These are phyloP conservation scores for Aspergillus steynii DNA, from an alignment of 495 filamentous ascomycete genomes.

Conservation along the genomic window DNA sequence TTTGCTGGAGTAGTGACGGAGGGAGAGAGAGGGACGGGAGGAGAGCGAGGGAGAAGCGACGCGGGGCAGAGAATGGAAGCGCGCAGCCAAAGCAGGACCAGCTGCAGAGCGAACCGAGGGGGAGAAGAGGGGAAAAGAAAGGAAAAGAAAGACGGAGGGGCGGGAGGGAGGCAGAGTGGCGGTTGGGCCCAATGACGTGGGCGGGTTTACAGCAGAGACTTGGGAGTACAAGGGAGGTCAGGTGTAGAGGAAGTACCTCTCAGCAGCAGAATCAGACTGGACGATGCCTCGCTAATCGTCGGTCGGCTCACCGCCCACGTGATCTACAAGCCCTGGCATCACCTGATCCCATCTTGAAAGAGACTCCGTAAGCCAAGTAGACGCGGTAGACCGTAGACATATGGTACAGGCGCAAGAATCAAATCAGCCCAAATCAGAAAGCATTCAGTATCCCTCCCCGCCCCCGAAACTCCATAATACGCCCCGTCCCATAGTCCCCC, in stretches of 20 bases:
- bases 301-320: slow-evolving; percentile 23
- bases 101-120: slow-evolving; percentile 45
- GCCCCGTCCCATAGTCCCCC: too few relatives aligned
- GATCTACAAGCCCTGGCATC: slow-evolving; percentile 12
- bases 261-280: too few relatives aligned
- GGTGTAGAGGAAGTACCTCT: background rate
- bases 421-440: background rate
- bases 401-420: background rate
- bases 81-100: slow-evolving; percentile 47
- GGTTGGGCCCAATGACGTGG: slow-evolving; percentile 27
- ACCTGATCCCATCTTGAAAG: background rate
- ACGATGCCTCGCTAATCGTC: slow-evolving; percentile 3
- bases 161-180: slow-evolving; percentile 41
- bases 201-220: background rate
- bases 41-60: slow-evolving; percentile 33
- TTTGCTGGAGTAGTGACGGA: slow-evolving; percentile 48
- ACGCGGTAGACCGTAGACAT: too few relatives aligned
- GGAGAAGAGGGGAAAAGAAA: slow-evolving; percentile 31
- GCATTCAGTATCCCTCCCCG: background rate
- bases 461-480: background rate
- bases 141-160: slow-evolving; percentile 33
- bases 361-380: too few relatives aligned
- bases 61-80: slow-evolving; percentile 23
- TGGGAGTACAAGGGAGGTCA: slow-evolving; percentile 12
- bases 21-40: slow-evolving; percentile 23